Evolutionary conservation across 176 grass and related monocot genomes (phyloP), one percentile per base, ranked within the genome.

Genomic region (Musa schizocarpa): DNA sequence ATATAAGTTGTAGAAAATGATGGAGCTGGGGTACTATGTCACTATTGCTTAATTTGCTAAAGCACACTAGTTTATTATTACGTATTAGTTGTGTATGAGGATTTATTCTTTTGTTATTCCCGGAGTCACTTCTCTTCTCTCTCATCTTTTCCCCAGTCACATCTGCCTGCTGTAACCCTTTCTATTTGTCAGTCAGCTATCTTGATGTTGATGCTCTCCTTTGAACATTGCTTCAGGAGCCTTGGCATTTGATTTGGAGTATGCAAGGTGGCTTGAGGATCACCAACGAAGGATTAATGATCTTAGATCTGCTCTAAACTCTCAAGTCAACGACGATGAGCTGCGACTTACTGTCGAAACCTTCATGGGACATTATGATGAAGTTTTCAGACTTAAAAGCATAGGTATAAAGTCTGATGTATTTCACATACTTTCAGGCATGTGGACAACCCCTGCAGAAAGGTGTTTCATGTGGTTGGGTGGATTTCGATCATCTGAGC

Each of bases 401-500:
- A 29, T 74, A 1, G 95, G 88, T 6, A 87, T 90, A 1, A 85
- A 88, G 57, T 73, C 86, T 0, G 90, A 98, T 56, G 86, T 93
- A 53, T 98, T 98, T 73, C 95, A 98, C 52, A 84, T 98, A 27
- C 54, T 99, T 27, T 99, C 95, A 0, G 95, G 90, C 53, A 99
- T 99, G 95, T 99, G 95, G 95, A 52, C 86, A 52, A 85, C 84
- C 73, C 95, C 95, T 0, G 95, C 88, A 0, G 95, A 99, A 79
- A 87, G 95, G 1, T 91, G 92, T 73, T 99, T 99, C 82, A 94
- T 99, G 95, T 99, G 90, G 95, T 80, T 99, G 11, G 95, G 95
- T 11, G 95, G 88, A 17, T 93, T 94, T 73, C 88, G 90, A 1
- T 86, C 95, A 8, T 98, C 95, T 19, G 95, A 98, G 51, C 82